Evolutionary conservation across 305 asterid species (phyloP).

Genomic region (Caryopteris hybrid): DNA sequence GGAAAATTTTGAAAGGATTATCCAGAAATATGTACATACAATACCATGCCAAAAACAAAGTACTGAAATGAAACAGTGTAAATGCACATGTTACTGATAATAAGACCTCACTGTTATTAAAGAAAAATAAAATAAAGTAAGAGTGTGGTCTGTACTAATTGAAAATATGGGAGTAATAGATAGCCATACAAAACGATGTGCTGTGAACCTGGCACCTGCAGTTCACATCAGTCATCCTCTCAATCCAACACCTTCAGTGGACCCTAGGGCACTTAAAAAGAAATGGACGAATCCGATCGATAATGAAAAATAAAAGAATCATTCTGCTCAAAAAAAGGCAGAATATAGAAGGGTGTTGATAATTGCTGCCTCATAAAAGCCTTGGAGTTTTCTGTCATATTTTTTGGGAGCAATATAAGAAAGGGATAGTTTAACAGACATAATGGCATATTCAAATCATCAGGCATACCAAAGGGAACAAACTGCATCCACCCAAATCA

Average conservation of each 20-base stretch:
- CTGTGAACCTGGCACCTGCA: neutral
- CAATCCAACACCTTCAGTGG: neutral
- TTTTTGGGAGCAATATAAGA: neutral
- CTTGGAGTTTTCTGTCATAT: neutral
- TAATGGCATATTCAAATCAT: conserved; percentile 1
- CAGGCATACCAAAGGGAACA: neutral
- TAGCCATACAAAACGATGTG: neutral
- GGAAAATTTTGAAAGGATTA: neutral
- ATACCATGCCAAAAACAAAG: neutral
- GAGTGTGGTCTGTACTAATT: neutral
- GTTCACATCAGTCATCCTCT: neutral
- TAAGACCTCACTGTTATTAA: neutral
- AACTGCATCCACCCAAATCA: conserved; percentile 13
- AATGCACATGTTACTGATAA: neutral
- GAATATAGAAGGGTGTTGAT: too few species aligned
- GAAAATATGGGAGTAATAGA: neutral
- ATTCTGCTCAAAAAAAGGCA: too few species aligned
- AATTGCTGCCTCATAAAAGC: neutral
- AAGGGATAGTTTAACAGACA: neutral
- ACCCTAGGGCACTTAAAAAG: neutral
- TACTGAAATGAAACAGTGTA: too few species aligned
- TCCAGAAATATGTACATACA: neutral
- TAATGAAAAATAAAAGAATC: neutral
- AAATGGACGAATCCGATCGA: neutral
- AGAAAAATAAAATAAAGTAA: neutral